Conservation (phyloP, 495 filamentous ascomycete species). For the Neurospora africana region DNA sequence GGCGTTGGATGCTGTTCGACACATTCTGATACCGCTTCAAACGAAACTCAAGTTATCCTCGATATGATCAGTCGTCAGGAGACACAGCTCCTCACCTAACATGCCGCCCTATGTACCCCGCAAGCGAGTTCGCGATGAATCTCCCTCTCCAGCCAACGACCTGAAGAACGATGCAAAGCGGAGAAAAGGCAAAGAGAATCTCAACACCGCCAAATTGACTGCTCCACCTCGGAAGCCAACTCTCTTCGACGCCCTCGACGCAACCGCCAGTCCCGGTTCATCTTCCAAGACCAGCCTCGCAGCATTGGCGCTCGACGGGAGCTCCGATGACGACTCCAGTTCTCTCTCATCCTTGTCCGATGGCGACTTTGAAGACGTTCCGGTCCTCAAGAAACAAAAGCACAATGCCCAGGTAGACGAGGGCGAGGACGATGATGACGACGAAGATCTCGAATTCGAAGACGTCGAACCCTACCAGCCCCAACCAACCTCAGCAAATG, state of each 20-base stretch:
- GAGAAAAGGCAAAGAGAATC: slow-evolving; percentile 1
- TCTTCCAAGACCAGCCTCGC: slow-evolving; percentile 40
- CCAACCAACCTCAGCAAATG: slow-evolving; percentile 11
- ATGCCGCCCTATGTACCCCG: slow-evolving; percentile 40
- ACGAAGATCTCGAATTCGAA: slow-evolving; percentile 79
- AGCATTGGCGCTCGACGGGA: slow-evolving; percentile 38
- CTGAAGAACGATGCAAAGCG: slow-evolving; percentile 3
- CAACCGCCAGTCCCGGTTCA: slow-evolving; percentile 32
- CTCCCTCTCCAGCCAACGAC: slow-evolving; percentile 12
- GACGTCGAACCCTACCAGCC: slow-evolving; percentile 51
- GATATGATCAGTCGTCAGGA: background rate
- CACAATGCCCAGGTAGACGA: background rate
- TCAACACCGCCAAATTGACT: slow-evolving; percentile 6
- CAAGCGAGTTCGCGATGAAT: slow-evolving; percentile 31
- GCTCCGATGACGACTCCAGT: slow-evolving; percentile 40
- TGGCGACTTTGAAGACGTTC: slow-evolving; percentile 56
- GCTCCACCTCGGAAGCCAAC: slow-evolving; percentile 39
- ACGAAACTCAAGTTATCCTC: background rate
- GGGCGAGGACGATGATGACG: slow-evolving; percentile 40
- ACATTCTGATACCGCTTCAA: background rate
- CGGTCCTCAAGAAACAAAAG: slow-evolving; percentile 2
- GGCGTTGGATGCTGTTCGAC: background rate
- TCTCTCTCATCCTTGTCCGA: slow-evolving; percentile 56
- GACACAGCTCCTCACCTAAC: background rate
- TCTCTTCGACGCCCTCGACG: slow-evolving; percentile 61